These are phyloP conservation scores for Corymbia citriodora DNA, from an alignment of 441 rosid genomes.

Conservation along the genomic window DNA sequence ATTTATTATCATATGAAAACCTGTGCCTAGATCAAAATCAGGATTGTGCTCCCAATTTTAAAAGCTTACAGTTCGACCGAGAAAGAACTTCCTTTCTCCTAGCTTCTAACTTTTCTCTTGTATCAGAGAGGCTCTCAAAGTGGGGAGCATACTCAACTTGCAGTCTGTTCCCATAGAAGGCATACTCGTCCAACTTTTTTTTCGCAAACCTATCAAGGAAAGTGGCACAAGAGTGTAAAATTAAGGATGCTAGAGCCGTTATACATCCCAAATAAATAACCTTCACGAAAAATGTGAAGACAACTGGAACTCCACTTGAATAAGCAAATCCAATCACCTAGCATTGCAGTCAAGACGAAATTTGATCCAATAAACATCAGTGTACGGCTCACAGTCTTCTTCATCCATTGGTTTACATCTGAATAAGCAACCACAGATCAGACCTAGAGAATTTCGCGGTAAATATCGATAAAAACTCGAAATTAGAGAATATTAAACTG, in stretches of 20 bases:
- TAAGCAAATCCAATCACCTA: constrained; percentile 37
- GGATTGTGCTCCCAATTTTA: background rate
- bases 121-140: constrained; percentile 63
- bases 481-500: background rate
- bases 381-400: constrained; percentile 74
- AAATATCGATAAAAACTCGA: background rate
- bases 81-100: constrained; percentile 69
- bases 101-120: constrained; percentile 72
- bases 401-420: constrained; percentile 96
- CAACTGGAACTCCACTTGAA: background rate
- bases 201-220: constrained; percentile 60
- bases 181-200: constrained; percentile 76
- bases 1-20: background rate
- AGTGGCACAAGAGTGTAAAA: background rate
- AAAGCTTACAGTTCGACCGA: constrained; percentile 53
- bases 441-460: background rate
- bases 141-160: constrained; percentile 78
- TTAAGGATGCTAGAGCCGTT: background rate
- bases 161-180: constrained; percentile 65
- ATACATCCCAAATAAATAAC: background rate
- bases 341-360: constrained; percentile 58
- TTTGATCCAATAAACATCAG: constrained; percentile 86
- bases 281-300: background rate
- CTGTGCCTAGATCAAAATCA: background rate
- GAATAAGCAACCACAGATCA: background rate